These are phyloP conservation scores for Boletus vermiculosoides DNA, from an alignment of 768 basidiomycete genomes.

Conservation along the genomic window DNA sequence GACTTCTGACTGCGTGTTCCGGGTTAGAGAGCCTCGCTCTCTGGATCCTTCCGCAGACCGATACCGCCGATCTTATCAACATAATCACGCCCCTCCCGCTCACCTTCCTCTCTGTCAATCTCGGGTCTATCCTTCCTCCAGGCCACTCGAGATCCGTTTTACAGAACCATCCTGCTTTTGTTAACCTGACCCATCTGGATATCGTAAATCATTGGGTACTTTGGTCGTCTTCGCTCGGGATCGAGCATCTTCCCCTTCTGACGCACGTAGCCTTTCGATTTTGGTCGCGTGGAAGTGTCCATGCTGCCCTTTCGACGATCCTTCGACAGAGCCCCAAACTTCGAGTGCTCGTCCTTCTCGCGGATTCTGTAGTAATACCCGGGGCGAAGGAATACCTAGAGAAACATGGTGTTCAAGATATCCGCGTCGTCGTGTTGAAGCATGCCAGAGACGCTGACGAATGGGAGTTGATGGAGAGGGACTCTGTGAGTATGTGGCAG, in stretches of 20 bases:
- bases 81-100: constrained; percentile 15
- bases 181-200: constrained; percentile 18
- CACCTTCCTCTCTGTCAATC: constrained; percentile 16
- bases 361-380: constrained; percentile 4
- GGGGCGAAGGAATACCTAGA: constrained; percentile 9
- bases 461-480: constrained; percentile 13
- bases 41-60: constrained; percentile 11
- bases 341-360: constrained; percentile 10
- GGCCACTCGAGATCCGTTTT: background rate
- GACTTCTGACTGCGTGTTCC: constrained; percentile 11
- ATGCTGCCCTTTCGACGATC: constrained; percentile 3
- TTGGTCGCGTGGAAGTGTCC: constrained; percentile 15
- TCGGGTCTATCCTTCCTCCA: constrained; percentile 1
- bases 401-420: constrained; percentile 7
- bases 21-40: constrained; percentile 17
- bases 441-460: constrained; percentile 13
- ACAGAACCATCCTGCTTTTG: constrained; percentile 13
- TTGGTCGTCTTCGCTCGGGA: constrained; percentile 17
- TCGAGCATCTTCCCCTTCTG: constrained; percentile 13
- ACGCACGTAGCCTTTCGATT: constrained; percentile 17
- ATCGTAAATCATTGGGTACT: constrained; percentile 21
- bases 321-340: constrained; percentile 2
- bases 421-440: constrained; percentile 15
- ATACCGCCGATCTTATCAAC: background rate
- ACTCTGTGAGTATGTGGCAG: constrained; percentile 13